Conservation (phyloP, 805 yeast species). For the Ogataea sp. region DNA sequence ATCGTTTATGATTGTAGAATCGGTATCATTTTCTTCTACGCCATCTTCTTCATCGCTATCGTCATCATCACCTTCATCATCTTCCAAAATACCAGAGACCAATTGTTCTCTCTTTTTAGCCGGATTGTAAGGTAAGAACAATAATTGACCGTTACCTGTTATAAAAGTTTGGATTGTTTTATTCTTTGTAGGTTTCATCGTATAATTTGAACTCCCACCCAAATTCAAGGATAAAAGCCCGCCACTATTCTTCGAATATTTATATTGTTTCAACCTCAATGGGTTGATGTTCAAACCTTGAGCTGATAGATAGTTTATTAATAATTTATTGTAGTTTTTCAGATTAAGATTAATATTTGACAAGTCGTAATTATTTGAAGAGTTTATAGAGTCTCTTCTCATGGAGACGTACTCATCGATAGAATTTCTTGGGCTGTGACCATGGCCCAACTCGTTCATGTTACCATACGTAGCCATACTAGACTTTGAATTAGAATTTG, state of each 20-base stretch:
- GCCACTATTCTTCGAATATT: conserved; percentile 3
- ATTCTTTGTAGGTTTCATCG: neutral
- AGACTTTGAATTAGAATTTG: no score
- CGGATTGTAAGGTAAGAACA: conserved; percentile 26
- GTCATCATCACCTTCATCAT: conserved; percentile 18
- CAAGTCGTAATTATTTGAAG: neutral
- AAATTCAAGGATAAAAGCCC: neutral
- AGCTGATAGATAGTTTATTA: conserved; percentile 15
- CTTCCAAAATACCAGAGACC: conserved; percentile 9
- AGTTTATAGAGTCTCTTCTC: neutral
- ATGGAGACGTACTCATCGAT: conserved; percentile 4
- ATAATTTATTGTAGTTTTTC: conserved; percentile 18
- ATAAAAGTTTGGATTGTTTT: conserved; percentile 14
- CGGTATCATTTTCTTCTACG: conserved; percentile 4
- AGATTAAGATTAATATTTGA: conserved; percentile 7
- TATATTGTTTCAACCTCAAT: conserved; percentile 13
- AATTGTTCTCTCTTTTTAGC: conserved; percentile 18
- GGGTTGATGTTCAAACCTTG: conserved; percentile 23
- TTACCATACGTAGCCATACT: neutral
- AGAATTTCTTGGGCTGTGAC: conserved; percentile 9
- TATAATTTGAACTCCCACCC: no score
- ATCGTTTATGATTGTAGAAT: neutral
- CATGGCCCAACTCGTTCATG: neutral
- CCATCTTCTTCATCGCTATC: conserved; percentile 14
- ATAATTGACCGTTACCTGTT: conserved; percentile 25